A percentile compares a stretch with the other conserved stretches of the same genome.
Evolutionary conservation across 75 land plant species (phyloP).

Genomic region (Selaginella moellendorffii): DNA sequence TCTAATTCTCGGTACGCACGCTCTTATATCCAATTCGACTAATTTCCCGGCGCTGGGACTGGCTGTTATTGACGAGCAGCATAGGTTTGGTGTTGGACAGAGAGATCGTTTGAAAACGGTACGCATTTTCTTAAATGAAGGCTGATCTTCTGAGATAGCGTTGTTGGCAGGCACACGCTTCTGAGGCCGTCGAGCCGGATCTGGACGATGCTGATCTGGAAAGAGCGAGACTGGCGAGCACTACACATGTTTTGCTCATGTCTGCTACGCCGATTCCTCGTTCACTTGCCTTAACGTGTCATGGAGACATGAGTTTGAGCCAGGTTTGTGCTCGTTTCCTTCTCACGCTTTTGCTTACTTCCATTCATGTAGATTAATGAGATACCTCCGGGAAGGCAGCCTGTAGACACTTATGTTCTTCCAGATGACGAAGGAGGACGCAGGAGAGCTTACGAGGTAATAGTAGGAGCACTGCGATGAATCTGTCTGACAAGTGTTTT

Average conservation of each 20-base stretch:
- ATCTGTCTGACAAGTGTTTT: background rate
- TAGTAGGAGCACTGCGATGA: background rate
- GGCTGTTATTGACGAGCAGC: constrained; percentile 92
- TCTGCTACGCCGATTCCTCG: constrained; percentile 97
- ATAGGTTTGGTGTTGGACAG: constrained; percentile 90
- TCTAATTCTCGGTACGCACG: constrained; percentile 83
- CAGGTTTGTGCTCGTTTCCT: constrained; percentile 32
- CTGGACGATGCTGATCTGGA: background rate
- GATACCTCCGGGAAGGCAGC: constrained; percentile 66
- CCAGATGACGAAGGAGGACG: constrained; percentile 50
- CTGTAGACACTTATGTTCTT: constrained; percentile 43
- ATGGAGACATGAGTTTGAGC: constrained; percentile 87
- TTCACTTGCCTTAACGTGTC: constrained; percentile 70
- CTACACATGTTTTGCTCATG: constrained; percentile 90
- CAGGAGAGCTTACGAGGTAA: constrained; percentile 50
- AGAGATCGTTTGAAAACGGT: constrained; percentile 51
- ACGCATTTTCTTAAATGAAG: background rate
- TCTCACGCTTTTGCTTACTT: background rate
- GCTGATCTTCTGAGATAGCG: background rate
- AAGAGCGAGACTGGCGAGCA: background rate
- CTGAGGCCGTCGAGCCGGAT: too few relatives aligned
- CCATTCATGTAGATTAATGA: constrained; percentile 51
- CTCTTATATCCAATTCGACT: constrained; percentile 52
- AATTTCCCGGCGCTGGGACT: constrained; percentile 61
- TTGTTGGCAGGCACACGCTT: background rate